A percentile compares a stretch with the other conserved stretches of the same genome.
Evolutionary conservation across 768 basidiomycete genomes (phyloP).

Genomic region (Phylloporus scabripes): DNA sequence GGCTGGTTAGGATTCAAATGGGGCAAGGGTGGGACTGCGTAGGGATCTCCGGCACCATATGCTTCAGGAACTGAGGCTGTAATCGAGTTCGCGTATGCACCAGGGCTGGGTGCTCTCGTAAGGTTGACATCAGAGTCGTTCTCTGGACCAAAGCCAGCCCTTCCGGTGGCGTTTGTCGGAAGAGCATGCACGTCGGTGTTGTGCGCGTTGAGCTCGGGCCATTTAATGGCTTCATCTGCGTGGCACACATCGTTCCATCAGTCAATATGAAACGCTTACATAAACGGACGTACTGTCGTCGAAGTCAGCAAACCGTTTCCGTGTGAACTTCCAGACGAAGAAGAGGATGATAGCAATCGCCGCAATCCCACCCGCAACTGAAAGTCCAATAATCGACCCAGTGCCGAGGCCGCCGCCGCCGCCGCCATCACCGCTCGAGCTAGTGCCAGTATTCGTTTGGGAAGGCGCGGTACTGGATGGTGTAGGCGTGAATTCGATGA

Average conservation of each 20-base stretch:
- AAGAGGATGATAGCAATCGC: conserved; percentile 66
- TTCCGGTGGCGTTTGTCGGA: conserved; percentile 64
- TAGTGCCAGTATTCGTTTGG: conserved; percentile 7
- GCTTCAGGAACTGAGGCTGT: conserved; percentile 38
- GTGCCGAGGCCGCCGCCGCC: conserved; percentile 49
- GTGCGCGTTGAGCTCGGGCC: conserved; percentile 81
- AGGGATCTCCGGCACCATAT: conserved; percentile 51
- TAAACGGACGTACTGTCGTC: conserved; percentile 63
- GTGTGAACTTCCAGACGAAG: conserved; percentile 81
- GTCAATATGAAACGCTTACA: conserved; percentile 6
- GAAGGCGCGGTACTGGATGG: conserved; percentile 27
- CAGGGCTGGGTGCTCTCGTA: conserved; percentile 44
- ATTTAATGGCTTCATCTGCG: conserved; percentile 80
- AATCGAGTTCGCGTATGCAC: conserved; percentile 43
- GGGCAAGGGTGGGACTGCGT: conserved; percentile 78
- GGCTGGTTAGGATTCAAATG: conserved; percentile 75
- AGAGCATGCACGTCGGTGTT: conserved; percentile 53
- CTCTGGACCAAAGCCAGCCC: conserved; percentile 59
- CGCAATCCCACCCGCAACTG: conserved; percentile 76
- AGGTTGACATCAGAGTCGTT: conserved; percentile 56
- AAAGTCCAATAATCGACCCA: conserved; percentile 74
- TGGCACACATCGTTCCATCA: not conserved
- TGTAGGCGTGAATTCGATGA: conserved; percentile 9
- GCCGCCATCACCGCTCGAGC: conserved; percentile 8
- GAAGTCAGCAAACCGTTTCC: conserved; percentile 69